phyloP scores from a whole-genome alignment of 371 early-diverging fungal species.

The Syncephalastrum racemosum region DNA sequence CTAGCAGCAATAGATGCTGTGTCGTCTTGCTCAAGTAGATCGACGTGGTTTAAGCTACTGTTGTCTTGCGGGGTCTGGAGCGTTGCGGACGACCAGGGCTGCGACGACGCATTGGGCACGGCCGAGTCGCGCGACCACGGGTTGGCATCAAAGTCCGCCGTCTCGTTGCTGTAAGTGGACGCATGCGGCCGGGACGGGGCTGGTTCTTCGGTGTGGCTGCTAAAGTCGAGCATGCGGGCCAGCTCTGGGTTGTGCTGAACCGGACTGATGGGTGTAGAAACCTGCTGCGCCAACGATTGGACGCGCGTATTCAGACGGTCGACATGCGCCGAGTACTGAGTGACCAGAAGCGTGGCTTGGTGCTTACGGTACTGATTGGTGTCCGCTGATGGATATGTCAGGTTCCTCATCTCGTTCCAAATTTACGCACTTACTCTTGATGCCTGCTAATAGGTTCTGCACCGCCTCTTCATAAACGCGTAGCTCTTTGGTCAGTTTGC shows the following conservation, averaged over 20 bases:
- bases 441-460: slow-evolving; percentile 57
- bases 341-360: slow-evolving; percentile 46
- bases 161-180: slow-evolving; percentile 4
- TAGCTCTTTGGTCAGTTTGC: slow-evolving; percentile 36
- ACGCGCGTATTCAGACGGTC: slow-evolving; percentile 43
- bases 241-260: slow-evolving; percentile 38
- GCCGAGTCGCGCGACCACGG: slow-evolving; percentile 40
- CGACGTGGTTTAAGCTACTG: slow-evolving; percentile 27
- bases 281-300: slow-evolving; percentile 25
- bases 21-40: slow-evolving; percentile 29
- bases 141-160: slow-evolving; percentile 37
- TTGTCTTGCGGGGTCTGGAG: neutral
- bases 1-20: neutral
- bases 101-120: slow-evolving; percentile 3
- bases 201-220: slow-evolving; percentile 6
- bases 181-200: slow-evolving; percentile 1
- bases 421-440: slow-evolving; percentile 52
- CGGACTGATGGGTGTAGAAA: slow-evolving; percentile 36
- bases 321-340: slow-evolving; percentile 49
- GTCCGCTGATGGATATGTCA: slow-evolving; percentile 41
- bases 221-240: slow-evolving; percentile 43
- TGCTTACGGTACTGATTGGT: slow-evolving; percentile 53
- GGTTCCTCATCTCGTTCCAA: neutral
- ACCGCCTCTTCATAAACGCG: slow-evolving; percentile 60
- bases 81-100: slow-evolving; percentile 3